phyloP scores from a whole-genome alignment of 768 basidiomycete genomes.

The Phylloporus sp. region DNA sequence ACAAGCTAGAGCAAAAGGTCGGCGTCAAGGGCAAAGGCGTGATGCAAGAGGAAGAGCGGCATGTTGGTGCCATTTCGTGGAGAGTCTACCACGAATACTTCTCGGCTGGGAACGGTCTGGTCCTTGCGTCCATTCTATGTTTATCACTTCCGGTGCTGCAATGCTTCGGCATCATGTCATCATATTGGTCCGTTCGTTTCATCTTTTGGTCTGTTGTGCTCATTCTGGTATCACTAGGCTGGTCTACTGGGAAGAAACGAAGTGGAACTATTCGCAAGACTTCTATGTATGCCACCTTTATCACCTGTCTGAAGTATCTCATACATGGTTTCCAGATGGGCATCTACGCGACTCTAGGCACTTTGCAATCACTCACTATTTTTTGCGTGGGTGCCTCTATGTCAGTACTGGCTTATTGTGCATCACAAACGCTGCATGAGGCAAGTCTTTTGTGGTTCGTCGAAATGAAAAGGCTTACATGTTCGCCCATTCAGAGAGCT shows the following conservation, averaged over 20 bases:
- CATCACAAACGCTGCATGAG: conserved; percentile 64
- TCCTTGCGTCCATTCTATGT: conserved; percentile 63
- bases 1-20: conserved; percentile 34
- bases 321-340: conserved; percentile 56
- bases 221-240: conserved; percentile 43
- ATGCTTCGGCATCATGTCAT: conserved; percentile 62
- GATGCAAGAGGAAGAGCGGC: conserved; percentile 84
- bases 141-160: conserved; percentile 62
- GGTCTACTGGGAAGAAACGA: conserved; percentile 60
- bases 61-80: conserved; percentile 51
- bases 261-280: conserved; percentile 54
- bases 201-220: neutral
- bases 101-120: conserved; percentile 58
- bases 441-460: conserved; percentile 29
- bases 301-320: conserved; percentile 30
- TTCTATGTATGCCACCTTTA: conserved; percentile 58
- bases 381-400: conserved; percentile 65
- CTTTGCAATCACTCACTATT: conserved; percentile 59
- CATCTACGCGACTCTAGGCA: conserved; percentile 69
- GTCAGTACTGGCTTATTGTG: conserved; percentile 69
- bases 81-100: conserved; percentile 49
- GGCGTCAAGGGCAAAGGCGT: conserved; percentile 44
- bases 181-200: conserved; percentile 56
- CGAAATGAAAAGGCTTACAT: neutral
- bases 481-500: conserved; percentile 39